Evolutionary conservation across 2,329 filamentous ascomycete genomes (phyloP), one percentile per base, ranked within the genome.

Genomic region (Epichloe amarillans): DNA sequence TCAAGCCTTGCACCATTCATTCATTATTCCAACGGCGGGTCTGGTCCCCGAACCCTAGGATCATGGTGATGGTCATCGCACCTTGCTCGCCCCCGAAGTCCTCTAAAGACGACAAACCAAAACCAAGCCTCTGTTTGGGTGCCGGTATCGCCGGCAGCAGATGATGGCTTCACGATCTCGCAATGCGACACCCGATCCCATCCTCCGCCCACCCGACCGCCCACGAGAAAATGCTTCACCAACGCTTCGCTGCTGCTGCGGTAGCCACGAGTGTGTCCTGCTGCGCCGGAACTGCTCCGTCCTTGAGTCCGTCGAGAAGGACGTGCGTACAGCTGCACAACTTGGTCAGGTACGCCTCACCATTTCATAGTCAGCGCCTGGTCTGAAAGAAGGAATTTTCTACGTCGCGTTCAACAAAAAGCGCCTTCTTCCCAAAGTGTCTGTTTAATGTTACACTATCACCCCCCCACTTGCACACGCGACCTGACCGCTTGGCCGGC

Each of bases 261-360:
- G 89, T 51, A 82, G 81, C 57, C 65, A 74, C 55, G 82, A 88
- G 61, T 97, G 91, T 68, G 77, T 82, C 58, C 88, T 86, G 64
- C 76, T 96, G 55, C 81, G 80, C 66, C 84, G 90, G 69, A 96
- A 91, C 69, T 83, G 82, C 66, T 75, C 77, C 44, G 75, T 88
- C 55, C 75, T 97, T 45, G 83, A 88, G 59, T 84, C 80, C 54
- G 76, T 97, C 56, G 91, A 97, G 69, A 85, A 84, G 60, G 88
- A 96, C 70, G 86, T 96, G 50, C 82, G 83, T 60, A 88, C 81
- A 49, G 93, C 93, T 40, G 93, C 89, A 46, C 79, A 85, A 64
- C 77, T 96, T 60, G 93, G 93, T 57, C 87, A 96, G 86, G 91
- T 96, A 84, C 64, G 87, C 43, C 33, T 41, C 26, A 19, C n/a